Conservation (phyloP, 73 alveolate genomes). For the Paramecium tetraurelia region DNA sequence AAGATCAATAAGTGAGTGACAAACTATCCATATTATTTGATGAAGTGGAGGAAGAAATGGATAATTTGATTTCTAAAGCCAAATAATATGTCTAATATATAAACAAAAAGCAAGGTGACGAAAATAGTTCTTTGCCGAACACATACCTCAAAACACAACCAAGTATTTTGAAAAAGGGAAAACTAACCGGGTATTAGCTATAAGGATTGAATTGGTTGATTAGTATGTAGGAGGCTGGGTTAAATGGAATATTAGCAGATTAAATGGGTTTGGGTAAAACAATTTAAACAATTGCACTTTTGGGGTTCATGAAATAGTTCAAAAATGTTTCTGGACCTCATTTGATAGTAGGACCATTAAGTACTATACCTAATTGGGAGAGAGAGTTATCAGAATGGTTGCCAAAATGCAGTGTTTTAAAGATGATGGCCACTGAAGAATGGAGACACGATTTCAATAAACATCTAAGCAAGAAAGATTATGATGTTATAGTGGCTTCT, state of each 20-base stretch:
- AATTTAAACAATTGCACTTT: conserved; percentile 88
- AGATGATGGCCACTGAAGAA: conserved; percentile 68
- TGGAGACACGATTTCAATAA: conserved; percentile 82
- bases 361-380: conserved; percentile 93
- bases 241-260: conserved; percentile 98
- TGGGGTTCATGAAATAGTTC: conserved; percentile 74
- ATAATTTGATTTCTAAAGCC: neutral
- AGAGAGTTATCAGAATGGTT: conserved; percentile 90
- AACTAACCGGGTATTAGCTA: conserved; percentile 69
- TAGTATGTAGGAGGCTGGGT: conserved; percentile 78
- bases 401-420: conserved; percentile 68
- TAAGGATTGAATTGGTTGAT: conserved; percentile 96
- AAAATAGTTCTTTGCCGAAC: neutral
- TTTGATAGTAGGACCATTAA: conserved; percentile 92
- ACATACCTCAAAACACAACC: neutral
- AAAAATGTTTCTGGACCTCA: conserved; percentile 45
- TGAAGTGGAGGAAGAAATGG: conserved; percentile 10
- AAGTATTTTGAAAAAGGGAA: conserved; percentile 3
- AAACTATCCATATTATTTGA: neutral
- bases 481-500: conserved; percentile 91
- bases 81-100: neutral
- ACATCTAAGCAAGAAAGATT: conserved; percentile 72
- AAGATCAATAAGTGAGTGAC: neutral
- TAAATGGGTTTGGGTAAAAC: conserved; percentile 99
- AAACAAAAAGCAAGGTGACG: neutral